These are phyloP conservation scores for Fusarium xylarioides DNA, from an alignment of 2,329 filamentous ascomycete species.

Conservation along the genomic window DNA sequence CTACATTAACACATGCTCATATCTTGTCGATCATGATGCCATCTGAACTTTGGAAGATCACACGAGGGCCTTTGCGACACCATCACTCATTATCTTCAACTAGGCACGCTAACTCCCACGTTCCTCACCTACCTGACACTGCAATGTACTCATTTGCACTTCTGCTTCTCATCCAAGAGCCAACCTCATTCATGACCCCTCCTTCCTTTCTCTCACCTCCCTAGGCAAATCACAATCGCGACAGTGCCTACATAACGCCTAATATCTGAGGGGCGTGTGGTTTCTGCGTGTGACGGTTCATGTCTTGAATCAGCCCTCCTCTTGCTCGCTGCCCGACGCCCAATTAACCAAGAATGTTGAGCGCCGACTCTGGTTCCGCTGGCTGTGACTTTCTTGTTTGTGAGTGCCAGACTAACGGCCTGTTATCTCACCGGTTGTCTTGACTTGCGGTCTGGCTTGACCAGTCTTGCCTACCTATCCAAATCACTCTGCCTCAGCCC, in stretches of 20 bases:
- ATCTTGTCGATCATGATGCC: conserved; percentile 29
- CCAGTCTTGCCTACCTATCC: background rate
- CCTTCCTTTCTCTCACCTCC: background rate
- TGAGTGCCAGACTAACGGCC: background rate
- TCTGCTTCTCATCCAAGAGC: conserved; percentile 1
- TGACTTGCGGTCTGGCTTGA: conserved; percentile 18
- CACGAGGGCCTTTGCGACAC: conserved; percentile 22
- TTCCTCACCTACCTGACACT: background rate
- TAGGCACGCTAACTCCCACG: background rate
- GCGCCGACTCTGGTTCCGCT: conserved; percentile 15
- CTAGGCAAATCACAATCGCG: conserved; percentile 18
- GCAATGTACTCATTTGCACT: conserved; percentile 1
- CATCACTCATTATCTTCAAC: conserved; percentile 13
- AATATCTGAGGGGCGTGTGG: conserved; percentile 32
- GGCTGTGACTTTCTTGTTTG: conserved; percentile 1
- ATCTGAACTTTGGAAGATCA: conserved; percentile 27
- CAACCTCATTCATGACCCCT: conserved; percentile 18
- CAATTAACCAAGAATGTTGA: conserved; percentile 31
- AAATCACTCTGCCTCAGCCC: conserved; percentile 3
- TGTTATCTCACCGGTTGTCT: conserved; percentile 14
- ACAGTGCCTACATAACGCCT: conserved; percentile 6
- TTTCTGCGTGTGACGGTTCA: conserved; percentile 35
- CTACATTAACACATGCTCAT: conserved; percentile 30
- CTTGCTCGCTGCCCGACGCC: conserved; percentile 38
- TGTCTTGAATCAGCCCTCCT: conserved; percentile 40